Base-by-base conservation (phyloP, 345 rosid genomes). In the Cardiospermum halicacabum region DNA sequence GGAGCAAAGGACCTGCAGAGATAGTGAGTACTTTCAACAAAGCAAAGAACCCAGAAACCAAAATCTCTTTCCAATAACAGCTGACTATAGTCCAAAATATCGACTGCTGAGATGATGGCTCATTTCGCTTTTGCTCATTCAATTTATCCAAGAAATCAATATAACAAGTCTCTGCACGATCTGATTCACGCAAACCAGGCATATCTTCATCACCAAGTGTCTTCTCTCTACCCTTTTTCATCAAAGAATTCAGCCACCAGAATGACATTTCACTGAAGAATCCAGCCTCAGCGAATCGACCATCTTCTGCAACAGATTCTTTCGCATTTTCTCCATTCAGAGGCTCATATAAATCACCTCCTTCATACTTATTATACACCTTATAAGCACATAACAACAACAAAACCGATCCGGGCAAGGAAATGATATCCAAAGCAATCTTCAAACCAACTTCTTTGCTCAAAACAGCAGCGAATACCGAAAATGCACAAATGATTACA, bases 181-280 rank as follows among this genome's bases (percentile, higher is more conserved):
- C 98, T 21, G 67, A 81, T 24, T 74, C 69, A 0, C 92, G 70
- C 65, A 93, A 66, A 50, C 74, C 63, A 1, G 96, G 96, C 18
- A 93, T 81, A 57, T 90, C 96, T 60, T 82, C 78, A 12, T 86
- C 87, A 73, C 74, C 90, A 21, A 92, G 80, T 55, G 87, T 82
- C 63, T 84, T 86, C 70, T 76, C 81, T 65, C 78, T 80, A 0
- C 97, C 98, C 66, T 31, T 78, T 77, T 70, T 88, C 85, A 93
- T 82, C 74, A 93, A 57, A 15, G 84, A 68, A 75, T 90, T 90
- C 78, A 85, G 50, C 98, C 98, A 93, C 92, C 96, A 93, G 73
- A 93, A 93, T 19, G 96, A 77, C 73, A 90, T 64, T 66, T 37
- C 80, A 70, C 81, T 76, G 28, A 90, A 73, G 77, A 85, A 68